Percentiles rank a stretch among this genome's conserved stretches.
These are phyloP conservation scores for Neoarthrinium moseri DNA, from an alignment of 2,329 filamentous ascomycete genomes.

Conservation along the genomic window DNA sequence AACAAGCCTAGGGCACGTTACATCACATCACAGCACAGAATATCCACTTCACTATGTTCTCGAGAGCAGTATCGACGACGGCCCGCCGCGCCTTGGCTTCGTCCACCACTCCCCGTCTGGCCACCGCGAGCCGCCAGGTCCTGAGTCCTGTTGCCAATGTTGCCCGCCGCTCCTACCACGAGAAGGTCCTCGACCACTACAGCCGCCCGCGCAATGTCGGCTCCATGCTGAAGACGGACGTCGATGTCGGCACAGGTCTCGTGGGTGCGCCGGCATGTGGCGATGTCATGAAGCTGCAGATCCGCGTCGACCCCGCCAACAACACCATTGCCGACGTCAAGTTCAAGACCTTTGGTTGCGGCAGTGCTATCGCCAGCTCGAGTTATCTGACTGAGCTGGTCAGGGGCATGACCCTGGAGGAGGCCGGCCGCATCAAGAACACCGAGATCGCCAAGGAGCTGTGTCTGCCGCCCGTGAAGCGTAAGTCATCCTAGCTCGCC, in stretches of 20 bases:
- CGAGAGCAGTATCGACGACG: constrained; percentile 15
- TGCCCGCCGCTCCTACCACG: constrained; percentile 48
- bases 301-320: constrained; percentile 72
- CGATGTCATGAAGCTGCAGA: constrained; percentile 93
- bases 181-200: constrained; percentile 77
- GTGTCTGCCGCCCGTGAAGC: constrained; percentile 74
- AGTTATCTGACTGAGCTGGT: constrained; percentile 95
- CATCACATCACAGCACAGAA: constrained; percentile 29
- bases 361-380: constrained; percentile 86
- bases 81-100: constrained; percentile 42
- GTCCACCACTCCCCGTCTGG: constrained; percentile 30
- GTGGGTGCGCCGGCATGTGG: constrained; percentile 87
- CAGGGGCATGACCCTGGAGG: constrained; percentile 92
- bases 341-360: constrained; percentile 83
- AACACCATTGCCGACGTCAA: constrained; percentile 78
- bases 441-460: constrained; percentile 97
- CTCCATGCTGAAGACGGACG: constrained; percentile 69
- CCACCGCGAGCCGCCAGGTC: constrained; percentile 38
- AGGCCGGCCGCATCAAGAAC: constrained; percentile 90
- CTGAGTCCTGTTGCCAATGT: constrained; percentile 38
- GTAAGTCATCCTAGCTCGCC: constrained; percentile 41
- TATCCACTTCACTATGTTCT: constrained; percentile 21
- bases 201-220: constrained; percentile 77
- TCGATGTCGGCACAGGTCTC: constrained; percentile 72
- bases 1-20: constrained; percentile 1